These are phyloP conservation scores for Kappamyces sp. DNA, from an alignment of 192 early-diverging fungal genomes.

Conservation along the genomic window DNA sequence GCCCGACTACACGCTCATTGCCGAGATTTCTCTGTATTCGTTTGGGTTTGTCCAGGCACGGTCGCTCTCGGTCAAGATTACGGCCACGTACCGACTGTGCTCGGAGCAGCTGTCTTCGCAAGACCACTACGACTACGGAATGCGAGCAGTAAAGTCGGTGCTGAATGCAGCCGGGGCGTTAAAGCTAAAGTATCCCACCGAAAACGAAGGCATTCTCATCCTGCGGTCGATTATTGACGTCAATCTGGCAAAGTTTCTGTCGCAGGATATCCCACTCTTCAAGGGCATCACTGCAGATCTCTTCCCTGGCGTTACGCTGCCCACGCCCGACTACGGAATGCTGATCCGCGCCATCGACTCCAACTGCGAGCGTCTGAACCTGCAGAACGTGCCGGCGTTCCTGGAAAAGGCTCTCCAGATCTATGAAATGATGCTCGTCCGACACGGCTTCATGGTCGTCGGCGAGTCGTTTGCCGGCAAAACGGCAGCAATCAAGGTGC, in stretches of 20 bases:
- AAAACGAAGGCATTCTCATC: conserved; percentile 55
- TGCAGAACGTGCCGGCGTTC: conserved; percentile 52
- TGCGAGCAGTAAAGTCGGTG: conserved; percentile 58
- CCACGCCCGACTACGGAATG: conserved; percentile 49
- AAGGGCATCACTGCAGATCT: conserved; percentile 57
- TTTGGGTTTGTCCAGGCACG: conserved; percentile 56
- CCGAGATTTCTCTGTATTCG: conserved; percentile 58
- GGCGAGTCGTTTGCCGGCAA: conserved; percentile 53
- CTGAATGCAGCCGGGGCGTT: conserved; percentile 49
- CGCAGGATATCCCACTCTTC: conserved; percentile 59
- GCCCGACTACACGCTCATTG: conserved; percentile 58
- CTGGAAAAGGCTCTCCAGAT: conserved; percentile 55
- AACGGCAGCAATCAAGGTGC: conserved; percentile 46
- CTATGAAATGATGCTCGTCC: conserved; percentile 61
- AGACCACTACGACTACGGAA: conserved; percentile 61
- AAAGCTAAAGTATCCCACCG: conserved; percentile 54
- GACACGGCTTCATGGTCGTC: conserved; percentile 58
- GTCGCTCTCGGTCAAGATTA: conserved; percentile 51
- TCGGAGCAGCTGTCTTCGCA: conserved; percentile 59
- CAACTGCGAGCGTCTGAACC: conserved; percentile 40
- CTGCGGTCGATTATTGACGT: conserved; percentile 58
- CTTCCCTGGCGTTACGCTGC: conserved; percentile 53
- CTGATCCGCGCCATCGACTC: conserved; percentile 38
- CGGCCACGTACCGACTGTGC: conserved; percentile 53
- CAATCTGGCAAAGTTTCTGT: conserved; percentile 55